Base-by-base conservation (phyloP, 208 protist species). In the Acanthamoeba triangularis region DNA sequence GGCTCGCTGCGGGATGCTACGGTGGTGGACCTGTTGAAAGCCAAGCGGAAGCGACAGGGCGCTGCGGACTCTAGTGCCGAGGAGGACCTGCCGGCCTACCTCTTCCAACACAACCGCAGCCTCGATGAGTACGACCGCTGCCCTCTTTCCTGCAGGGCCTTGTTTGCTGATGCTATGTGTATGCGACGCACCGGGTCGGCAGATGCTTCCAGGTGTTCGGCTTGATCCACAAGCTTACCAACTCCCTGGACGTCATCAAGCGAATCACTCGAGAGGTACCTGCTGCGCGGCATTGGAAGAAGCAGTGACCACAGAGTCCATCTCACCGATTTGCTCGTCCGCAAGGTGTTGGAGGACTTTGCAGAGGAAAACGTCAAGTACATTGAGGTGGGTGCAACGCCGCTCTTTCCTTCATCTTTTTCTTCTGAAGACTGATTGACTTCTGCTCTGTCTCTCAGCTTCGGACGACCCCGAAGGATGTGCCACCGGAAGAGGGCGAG, bases 151-250 rank as follows among this genome's bases (percentile, higher is more conserved):
- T n/a, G n/a, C n/a, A n/a, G n/a, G n/a, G n/a, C n/a, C n/a, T n/a
- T n/a, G n/a, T n/a, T n/a, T n/a, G n/a, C n/a, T n/a, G n/a, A n/a
- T n/a, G n/a, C n/a, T n/a, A n/a, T n/a, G n/a, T n/a, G n/a, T n/a
- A n/a, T n/a, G n/a, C n/a, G n/a, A n/a, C n/a, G n/a, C n/a, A n/a
- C n/a, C n/a, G n/a, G n/a, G n/a, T n/a, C n/a, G n/a, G n/a, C n/a
- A 91, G 84, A 69, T 91, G 84, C 59, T 91, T 91, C 67, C 56
- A 91, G 25, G 56, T 91, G 54, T 91, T 91, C 33, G 56, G 35
- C 54, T 33, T 91, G n/a, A 91, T 91, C 59, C 84, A 91, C 56
- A 91, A 91, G 59, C 56, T 91, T 0, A 91, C 84, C 59, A 72
- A 72, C 41, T 74, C 84, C 8, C 35, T 74, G 30, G 84, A 91